Evolutionary conservation across 1,139 yeast genomes (phyloP).

Genomic region (Wickerhamiella pararugosa): DNA sequence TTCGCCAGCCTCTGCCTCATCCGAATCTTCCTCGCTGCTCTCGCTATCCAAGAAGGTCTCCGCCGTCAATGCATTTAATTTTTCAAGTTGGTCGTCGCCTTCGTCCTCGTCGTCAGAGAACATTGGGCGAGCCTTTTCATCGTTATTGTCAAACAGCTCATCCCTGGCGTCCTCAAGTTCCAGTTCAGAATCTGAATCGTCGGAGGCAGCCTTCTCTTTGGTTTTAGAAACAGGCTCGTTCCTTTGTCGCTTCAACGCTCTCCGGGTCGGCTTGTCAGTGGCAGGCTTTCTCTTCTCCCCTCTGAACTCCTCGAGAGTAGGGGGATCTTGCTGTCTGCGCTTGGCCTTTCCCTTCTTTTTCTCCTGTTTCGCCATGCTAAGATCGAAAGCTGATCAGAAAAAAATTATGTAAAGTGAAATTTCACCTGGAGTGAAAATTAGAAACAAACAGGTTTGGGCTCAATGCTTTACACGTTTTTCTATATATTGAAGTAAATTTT

Average conservation of each 20-base stretch:
- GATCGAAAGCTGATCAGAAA: not conserved
- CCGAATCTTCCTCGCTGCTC: conserved; percentile 42
- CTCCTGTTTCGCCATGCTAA: conserved; percentile 74
- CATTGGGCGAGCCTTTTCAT: conserved; percentile 48
- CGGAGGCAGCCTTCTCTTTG: conserved; percentile 66
- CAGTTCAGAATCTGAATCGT: conserved; percentile 48
- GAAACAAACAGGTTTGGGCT: not conserved
- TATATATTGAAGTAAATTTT: conserved; percentile 1
- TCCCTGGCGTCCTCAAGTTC: conserved; percentile 36
- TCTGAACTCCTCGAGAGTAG: conserved; percentile 67
- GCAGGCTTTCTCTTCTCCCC: conserved; percentile 33
- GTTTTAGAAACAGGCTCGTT: conserved; percentile 9
- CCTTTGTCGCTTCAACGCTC: conserved; percentile 17
- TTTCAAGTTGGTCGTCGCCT: conserved; percentile 60
- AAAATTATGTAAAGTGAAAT: conserved; percentile 2
- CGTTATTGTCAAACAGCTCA: conserved; percentile 25
- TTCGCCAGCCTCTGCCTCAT: conserved; percentile 69
- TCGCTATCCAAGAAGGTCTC: conserved; percentile 35
- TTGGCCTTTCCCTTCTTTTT: conserved; percentile 34
- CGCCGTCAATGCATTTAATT: conserved; percentile 40
- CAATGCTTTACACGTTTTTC: not conserved
- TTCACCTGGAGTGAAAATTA: not conserved
- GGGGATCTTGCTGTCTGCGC: conserved; percentile 68
- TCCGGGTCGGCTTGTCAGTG: conserved; percentile 16
- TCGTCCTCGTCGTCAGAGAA: conserved; percentile 80